Conservation (phyloP, 2,329 filamentous ascomycete species). For the Colletotrichum shisoi region DNA sequence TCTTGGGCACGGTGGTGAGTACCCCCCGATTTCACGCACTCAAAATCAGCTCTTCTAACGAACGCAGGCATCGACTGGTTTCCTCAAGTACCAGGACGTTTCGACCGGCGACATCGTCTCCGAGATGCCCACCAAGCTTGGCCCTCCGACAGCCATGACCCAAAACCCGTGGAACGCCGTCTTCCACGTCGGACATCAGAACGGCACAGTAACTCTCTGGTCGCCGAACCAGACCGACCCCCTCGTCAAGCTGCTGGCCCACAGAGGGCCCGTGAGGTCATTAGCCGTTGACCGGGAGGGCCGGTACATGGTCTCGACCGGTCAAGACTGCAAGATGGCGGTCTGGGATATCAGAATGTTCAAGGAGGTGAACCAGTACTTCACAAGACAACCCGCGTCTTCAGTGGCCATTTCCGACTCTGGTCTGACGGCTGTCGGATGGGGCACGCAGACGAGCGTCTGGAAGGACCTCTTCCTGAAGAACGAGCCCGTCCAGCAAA, state of each 20-base stretch:
- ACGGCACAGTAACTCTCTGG: slow-evolving; percentile 94
- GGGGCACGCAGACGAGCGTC: slow-evolving; percentile 86
- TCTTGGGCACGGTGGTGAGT: slow-evolving; percentile 83
- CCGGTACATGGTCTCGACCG: slow-evolving; percentile 92
- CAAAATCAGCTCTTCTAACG: slow-evolving; percentile 38
- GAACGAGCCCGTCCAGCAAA: slow-evolving; percentile 72
- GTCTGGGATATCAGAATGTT: slow-evolving; percentile 96
- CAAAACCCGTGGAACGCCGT: slow-evolving; percentile 95
- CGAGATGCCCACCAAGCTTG: slow-evolving; percentile 84
- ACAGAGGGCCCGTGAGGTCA: slow-evolving; percentile 86
- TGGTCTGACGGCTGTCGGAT: slow-evolving; percentile 86
- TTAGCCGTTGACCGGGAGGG: slow-evolving; percentile 88
- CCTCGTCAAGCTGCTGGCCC: slow-evolving; percentile 88
- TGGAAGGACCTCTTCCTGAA: slow-evolving; percentile 92
- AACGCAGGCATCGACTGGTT: slow-evolving; percentile 76
- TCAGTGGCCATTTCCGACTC: slow-evolving; percentile 89
- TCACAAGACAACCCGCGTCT: slow-evolving; percentile 80
- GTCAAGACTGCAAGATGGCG: slow-evolving; percentile 90
- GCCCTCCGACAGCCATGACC: slow-evolving; percentile 80
- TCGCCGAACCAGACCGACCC: slow-evolving; percentile 89
- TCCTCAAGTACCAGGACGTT: slow-evolving; percentile 92
- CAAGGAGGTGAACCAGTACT: slow-evolving; percentile 90
- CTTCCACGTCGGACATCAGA: slow-evolving; percentile 90
- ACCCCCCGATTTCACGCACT: too few relatives aligned
- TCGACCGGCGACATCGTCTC: slow-evolving; percentile 89